A percentile compares a stretch with the other conserved stretches of the same genome.
phyloP scores from a whole-genome alignment of 768 basidiomycete genomes.

The Psilocybe subaeruginosa region DNA sequence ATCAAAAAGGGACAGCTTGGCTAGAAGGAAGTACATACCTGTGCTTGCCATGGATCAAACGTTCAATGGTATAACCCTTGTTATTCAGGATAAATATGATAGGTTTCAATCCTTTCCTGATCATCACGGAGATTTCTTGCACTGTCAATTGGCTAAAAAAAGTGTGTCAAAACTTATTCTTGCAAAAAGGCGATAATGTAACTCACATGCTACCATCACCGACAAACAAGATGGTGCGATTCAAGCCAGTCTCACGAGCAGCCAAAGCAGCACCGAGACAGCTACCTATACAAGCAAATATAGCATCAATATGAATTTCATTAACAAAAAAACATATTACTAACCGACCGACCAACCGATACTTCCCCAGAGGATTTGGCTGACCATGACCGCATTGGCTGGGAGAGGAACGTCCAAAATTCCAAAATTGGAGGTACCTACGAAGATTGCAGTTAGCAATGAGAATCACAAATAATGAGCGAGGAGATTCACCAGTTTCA shows the following conservation, averaged over 20 bases:
- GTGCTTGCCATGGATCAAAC: slow-evolving; percentile 67
- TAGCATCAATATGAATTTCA: too few relatives aligned
- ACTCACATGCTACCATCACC: slow-evolving; percentile 83
- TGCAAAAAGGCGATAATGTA: slow-evolving; percentile 1
- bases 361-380: slow-evolving; percentile 88
- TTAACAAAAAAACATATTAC: slow-evolving; percentile 11
- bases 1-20: neutral
- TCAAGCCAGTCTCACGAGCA: slow-evolving; percentile 60
- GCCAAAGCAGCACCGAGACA: slow-evolving; percentile 83
- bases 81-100: slow-evolving; percentile 87
- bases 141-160: slow-evolving; percentile 69
- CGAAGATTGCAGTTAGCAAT: neutral
- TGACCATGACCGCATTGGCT: slow-evolving; percentile 61
- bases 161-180: slow-evolving; percentile 5
- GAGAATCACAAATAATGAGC: too few relatives aligned
- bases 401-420: slow-evolving; percentile 83
- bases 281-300: slow-evolving; percentile 39
- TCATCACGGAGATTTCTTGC: slow-evolving; percentile 87
- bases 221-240: slow-evolving; percentile 80
- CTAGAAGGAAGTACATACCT: slow-evolving; percentile 34
- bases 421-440: slow-evolving; percentile 79
- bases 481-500: slow-evolving; percentile 68
- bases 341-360: slow-evolving; percentile 89
- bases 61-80: slow-evolving; percentile 87
- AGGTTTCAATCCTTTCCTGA: slow-evolving; percentile 70